phyloP scores from a whole-genome alignment of 495 filamentous ascomycete species.

The Sphaerosporella brunnea region DNA sequence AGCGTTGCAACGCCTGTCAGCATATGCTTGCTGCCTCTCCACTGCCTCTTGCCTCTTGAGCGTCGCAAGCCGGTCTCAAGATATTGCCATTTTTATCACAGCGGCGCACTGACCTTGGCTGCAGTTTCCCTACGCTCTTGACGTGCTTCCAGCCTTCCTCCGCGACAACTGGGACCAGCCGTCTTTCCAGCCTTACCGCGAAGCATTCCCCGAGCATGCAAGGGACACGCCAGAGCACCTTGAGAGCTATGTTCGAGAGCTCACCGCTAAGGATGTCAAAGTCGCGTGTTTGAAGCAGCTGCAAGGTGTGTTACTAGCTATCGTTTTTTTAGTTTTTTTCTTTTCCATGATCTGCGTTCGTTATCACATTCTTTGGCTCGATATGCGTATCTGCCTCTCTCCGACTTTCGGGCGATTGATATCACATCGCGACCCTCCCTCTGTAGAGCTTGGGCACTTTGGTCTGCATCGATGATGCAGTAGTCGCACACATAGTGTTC shows the following conservation, averaged over 20 bases:
- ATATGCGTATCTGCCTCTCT: no score
- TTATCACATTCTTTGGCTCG: conserved; percentile 1
- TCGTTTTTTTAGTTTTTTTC: not conserved
- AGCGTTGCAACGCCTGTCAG: no score
- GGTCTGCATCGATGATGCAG: not conserved
- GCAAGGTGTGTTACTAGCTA: conserved; percentile 30
- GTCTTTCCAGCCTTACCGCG: conserved; percentile 38
- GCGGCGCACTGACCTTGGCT: not conserved
- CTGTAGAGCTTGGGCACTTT: not conserved
- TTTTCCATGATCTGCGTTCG: conserved; percentile 5
- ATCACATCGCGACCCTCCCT: not conserved
- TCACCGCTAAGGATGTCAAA: conserved; percentile 49
- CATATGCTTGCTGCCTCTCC: not conserved
- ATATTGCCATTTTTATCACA: not conserved
- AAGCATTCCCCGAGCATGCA: conserved; percentile 45
- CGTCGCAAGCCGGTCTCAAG: not conserved
- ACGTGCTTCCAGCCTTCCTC: conserved; percentile 39
- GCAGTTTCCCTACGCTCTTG: conserved; percentile 55
- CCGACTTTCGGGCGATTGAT: not conserved
- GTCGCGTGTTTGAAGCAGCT: conserved; percentile 50
- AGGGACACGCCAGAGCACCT: conserved; percentile 34
- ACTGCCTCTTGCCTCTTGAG: not conserved
- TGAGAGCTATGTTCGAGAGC: conserved; percentile 41
- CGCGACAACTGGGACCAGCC: conserved; percentile 41
- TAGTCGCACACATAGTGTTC: not conserved